Conservation (phyloP, 179 eudicot species). For the Beta macrorhiza region DNA sequence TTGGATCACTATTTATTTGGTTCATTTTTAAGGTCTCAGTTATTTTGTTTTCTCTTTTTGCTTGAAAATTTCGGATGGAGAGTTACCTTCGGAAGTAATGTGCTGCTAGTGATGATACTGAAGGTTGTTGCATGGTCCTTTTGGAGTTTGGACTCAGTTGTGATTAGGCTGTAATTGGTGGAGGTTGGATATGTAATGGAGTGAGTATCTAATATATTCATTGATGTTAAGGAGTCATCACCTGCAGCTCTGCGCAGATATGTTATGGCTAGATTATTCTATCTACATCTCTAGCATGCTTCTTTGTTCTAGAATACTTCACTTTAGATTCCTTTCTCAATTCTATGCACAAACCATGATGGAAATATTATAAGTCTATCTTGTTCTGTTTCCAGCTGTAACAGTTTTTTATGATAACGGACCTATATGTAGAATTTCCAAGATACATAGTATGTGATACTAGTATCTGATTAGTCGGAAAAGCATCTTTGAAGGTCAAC, state of each 20-base stretch:
- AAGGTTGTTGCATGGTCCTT: neutral
- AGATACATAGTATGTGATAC: too few relatives aligned
- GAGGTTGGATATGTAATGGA: too few relatives aligned
- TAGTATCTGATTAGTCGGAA: too few relatives aligned
- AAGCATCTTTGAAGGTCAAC: too few relatives aligned
- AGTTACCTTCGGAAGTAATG: conserved; percentile 3
- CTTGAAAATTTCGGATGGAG: neutral
- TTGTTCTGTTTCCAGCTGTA: neutral
- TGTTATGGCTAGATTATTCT: neutral
- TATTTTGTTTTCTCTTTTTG: neutral
- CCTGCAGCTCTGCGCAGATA: neutral
- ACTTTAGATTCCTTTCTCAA: neutral
- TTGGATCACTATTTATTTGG: neutral
- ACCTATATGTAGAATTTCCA: too few relatives aligned
- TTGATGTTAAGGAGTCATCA: neutral
- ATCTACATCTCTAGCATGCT: neutral
- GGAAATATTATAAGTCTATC: neutral
- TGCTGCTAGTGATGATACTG: conserved; percentile 4
- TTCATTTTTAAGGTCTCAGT: neutral
- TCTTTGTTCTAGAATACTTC: neutral
- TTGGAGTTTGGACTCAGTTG: neutral
- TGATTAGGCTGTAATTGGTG: neutral
- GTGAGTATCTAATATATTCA: too few relatives aligned
- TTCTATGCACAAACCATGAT: neutral
- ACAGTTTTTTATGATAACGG: neutral